These are phyloP conservation scores for Diospyros kaki DNA, from an alignment of 148 eudicot genomes.

Conservation along the genomic window DNA sequence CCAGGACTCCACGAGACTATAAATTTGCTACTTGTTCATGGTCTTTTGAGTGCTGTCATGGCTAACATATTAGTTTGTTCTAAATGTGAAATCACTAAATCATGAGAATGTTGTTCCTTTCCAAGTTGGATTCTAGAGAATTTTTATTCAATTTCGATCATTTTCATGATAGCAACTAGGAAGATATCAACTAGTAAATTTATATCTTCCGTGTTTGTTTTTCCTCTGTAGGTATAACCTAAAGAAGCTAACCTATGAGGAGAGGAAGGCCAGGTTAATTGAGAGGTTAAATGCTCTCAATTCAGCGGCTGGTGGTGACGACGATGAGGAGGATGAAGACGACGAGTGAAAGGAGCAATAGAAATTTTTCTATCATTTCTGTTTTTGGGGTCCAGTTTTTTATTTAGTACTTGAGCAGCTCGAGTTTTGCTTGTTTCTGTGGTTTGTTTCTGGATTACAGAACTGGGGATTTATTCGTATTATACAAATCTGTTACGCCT, in stretches of 20 bases:
- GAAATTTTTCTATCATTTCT: background rate
- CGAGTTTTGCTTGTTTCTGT: background rate
- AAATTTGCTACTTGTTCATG: no score
- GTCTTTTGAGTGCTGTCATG: no score
- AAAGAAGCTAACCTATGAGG: conserved; percentile 66
- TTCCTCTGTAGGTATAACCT: conserved; percentile 42
- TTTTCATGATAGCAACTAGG: background rate
- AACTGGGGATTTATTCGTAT: no score
- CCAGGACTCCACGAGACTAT: no score
- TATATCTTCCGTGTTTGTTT: background rate
- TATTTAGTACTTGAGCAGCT: background rate
- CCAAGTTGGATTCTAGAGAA: no score
- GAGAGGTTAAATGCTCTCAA: conserved; percentile 64
- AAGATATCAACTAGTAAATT: no score
- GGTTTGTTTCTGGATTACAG: no score
- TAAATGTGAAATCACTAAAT: no score
- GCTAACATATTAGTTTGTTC: no score
- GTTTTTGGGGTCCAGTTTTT: background rate
- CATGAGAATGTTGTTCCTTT: no score
- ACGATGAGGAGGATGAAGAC: conserved; percentile 41
- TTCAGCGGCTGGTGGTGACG: conserved; percentile 44
- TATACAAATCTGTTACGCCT: no score
- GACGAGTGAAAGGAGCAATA: conserved; percentile 31
- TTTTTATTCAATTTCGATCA: no score
- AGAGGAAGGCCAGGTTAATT: conserved; percentile 57